Base-by-base conservation (phyloP, 345 rosid genomes). In the Brassica incana region DNA sequence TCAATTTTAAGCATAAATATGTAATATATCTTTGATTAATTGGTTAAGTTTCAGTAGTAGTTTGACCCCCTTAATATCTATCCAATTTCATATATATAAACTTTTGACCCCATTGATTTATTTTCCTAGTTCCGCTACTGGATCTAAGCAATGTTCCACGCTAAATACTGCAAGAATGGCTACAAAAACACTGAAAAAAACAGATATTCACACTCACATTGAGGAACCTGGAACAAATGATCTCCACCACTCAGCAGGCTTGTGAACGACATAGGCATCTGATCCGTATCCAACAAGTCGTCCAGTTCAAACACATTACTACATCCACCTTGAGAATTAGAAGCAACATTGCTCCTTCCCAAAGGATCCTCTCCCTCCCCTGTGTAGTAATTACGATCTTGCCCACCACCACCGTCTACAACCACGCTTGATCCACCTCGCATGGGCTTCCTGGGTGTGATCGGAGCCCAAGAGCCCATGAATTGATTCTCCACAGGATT, bases 401-500 rank as follows among this genome's bases (percentile, higher is more conserved):
- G 54, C 3, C n/a, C n/a, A 11, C 15, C 54, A 48, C 54, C 54
- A 48, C 5, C 52, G 6, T 40, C 54, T 12, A 12, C 54, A 4
- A 16, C 59, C 6, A 43, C 56, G 80, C 73, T 76, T 3, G 86
- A 78, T 85, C 79, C 72, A 16, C 70, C 48, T 27, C 70, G 76
- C 43, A 81, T 16, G 1, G 81, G 85, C 65, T 87, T 87, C 35
- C 65, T 80, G 3, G 90, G 88, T 9, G 92, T 86, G 12, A 64
- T 2, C 0, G 90, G 92, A 35, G 83, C 65, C 89, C 88, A 90
- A 64, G 85, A 64, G 80, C 76, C 85, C 76, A 71, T 35, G 45
- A 77, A 77, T 12, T 74, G 85, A 9, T 43, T 82, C 35, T 75
- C 86, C 40, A 33, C 8, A 10, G 84, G 83, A 25, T 68, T 48